Evolutionary conservation across 208 protist species (phyloP), one percentile per base, ranked within the genome.

Genomic region (Wallacemonas sp.): DNA sequence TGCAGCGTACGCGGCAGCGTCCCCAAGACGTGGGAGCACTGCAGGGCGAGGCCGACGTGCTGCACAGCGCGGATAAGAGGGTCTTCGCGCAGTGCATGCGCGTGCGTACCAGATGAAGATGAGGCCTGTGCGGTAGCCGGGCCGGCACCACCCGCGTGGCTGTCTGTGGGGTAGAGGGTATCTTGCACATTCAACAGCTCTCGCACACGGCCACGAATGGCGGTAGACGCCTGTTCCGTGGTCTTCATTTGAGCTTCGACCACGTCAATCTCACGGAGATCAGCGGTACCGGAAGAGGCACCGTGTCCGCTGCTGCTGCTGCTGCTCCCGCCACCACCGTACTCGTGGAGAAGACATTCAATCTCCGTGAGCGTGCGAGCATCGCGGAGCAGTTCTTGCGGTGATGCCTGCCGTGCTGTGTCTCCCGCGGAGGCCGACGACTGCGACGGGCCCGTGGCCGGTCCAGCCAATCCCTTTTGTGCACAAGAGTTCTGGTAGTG

Each of bases 341-440:
- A 56, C 22, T 62, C 27, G 8, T 2, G 24, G 2, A 90, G 66
- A n/a, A 92, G 72, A n/a, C 77, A 75, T 60, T 92, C 85, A 19
- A 90, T 24, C 68, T 92, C 85, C 24, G 42, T 54, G 56, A 92
- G 39, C n/a, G 80, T 84, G 42, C 83, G 82, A 33, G 88, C 82
- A 21, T 80, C 71, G 14, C 79, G 82, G 28, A 73, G 69, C 27
- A 90, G 45, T 33, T 93, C 87, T 22, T 64, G 5, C 30, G 51
- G 51, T 19, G 51, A 11, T 14, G 51, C 51, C 9, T 0, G 15
- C 15, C 51, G 51, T 15, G 66, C 61, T 22, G 68, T 53, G 14
- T 51, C 55, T 26, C 46, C 49, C 2, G 41, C 59, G 17, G 38
- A 15, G 6, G 46, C 26, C 46, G 46, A 26, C 46, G 46, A 26